phyloP scores from a whole-genome alignment of 257 asterid species.

The Nicotiana sylvestris region DNA sequence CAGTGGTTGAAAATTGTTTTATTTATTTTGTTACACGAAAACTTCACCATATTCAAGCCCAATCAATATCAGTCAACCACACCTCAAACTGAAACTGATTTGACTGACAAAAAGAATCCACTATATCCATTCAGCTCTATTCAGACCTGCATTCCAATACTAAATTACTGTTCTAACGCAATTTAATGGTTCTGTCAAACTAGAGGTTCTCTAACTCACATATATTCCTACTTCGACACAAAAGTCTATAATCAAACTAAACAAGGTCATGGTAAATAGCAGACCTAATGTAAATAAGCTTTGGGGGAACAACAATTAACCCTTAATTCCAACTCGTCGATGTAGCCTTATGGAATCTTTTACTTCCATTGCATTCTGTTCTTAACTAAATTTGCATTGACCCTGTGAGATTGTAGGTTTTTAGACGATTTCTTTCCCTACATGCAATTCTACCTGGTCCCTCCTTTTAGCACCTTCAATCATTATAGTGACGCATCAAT shows the following conservation, averaged over 20 bases:
- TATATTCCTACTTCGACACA: not conserved
- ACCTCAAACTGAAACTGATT: not conserved
- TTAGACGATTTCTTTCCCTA: not conserved
- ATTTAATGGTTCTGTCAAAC: not conserved
- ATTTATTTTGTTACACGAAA: too few relatives aligned
- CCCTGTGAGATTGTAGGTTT: not conserved
- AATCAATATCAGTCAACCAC: not conserved
- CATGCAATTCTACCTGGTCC: not conserved
- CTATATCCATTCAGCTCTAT: not conserved
- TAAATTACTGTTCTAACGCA: not conserved
- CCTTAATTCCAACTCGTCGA: not conserved
- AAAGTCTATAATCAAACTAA: not conserved
- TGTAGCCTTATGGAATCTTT: not conserved
- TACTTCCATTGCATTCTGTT: not conserved
- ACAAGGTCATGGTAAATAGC: not conserved
- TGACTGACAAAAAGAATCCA: not conserved
- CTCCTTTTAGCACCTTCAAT: not conserved
- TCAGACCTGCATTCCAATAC: not conserved
- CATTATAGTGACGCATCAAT: not conserved
- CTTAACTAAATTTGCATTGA: not conserved
- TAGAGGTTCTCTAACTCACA: not conserved
- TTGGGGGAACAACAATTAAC: not conserved
- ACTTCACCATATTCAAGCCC: not conserved
- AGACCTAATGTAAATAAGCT: not conserved
- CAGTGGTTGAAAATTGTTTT: too few relatives aligned